Evolutionary conservation across 257 asterid species (phyloP).

Genomic region (Solanum sejunctum): DNA sequence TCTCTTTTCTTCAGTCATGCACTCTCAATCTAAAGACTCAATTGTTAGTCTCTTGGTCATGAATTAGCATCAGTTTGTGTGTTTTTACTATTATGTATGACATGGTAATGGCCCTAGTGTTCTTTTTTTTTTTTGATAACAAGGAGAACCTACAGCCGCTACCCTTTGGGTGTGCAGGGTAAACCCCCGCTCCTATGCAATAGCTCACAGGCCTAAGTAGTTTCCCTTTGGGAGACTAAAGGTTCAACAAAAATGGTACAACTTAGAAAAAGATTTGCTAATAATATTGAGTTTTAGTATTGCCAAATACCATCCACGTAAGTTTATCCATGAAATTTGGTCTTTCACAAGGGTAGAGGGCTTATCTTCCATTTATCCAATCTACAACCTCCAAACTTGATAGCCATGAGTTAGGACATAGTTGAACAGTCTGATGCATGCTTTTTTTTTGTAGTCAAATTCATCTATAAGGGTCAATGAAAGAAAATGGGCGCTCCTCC

Average conservation of each 20-base stretch:
- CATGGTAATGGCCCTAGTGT: background rate
- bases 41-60: background rate
- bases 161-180: too few species aligned
- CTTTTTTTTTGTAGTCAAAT: background rate
- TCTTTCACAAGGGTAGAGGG: background rate
- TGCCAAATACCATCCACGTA: background rate
- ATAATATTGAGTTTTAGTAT: background rate
- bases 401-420: background rate
- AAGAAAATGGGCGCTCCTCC: background rate
- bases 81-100: background rate
- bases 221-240: background rate
- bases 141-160: too few species aligned
- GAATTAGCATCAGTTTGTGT: background rate
- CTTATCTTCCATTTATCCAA: background rate
- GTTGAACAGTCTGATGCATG: background rate
- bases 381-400: background rate
- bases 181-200: too few species aligned
- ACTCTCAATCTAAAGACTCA: background rate
- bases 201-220: background rate
- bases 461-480: background rate
- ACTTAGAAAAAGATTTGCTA: background rate
- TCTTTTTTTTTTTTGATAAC: background rate
- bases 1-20: background rate
- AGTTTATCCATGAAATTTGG: background rate
- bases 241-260: background rate